Conservation (phyloP, 768 basidiomycete genomes). For the Boletus rubropictus region DNA sequence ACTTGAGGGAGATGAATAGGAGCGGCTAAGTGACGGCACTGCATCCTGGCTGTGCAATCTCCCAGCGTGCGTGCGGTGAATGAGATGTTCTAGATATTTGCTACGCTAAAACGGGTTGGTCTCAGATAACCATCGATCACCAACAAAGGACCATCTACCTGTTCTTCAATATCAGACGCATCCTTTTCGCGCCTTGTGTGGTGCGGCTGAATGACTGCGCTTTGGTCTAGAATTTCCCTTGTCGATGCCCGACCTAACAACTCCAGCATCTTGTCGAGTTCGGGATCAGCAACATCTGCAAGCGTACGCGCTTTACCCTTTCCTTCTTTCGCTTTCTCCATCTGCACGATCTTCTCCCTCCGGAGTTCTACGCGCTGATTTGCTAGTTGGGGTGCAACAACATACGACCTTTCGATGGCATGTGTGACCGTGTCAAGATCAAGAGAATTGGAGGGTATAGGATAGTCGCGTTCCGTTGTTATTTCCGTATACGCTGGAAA, state of each 20-base stretch:
- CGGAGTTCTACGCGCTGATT: conserved; percentile 93
- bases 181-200: conserved; percentile 50
- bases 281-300: conserved; percentile 32
- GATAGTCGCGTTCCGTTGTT: background rate
- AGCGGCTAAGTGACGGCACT: conserved; percentile 33
- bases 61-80: conserved; percentile 65
- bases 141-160: conserved; percentile 40
- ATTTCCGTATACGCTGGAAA: background rate
- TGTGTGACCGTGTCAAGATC: conserved; percentile 82
- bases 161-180: conserved; percentile 52
- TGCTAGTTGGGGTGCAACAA: conserved; percentile 80
- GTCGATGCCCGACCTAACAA: conserved; percentile 66
- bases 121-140: conserved; percentile 5
- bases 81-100: conserved; percentile 69
- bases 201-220: conserved; percentile 58
- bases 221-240: conserved; percentile 62
- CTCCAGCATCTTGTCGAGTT: conserved; percentile 68
- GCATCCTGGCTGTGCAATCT: conserved; percentile 81
- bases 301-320: conserved; percentile 44
- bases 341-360: conserved; percentile 59
- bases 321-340: conserved; percentile 62
- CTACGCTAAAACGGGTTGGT: conserved; percentile 44
- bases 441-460: conserved; percentile 39
- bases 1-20: conserved; percentile 26
- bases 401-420: conserved; percentile 86